Evolutionary conservation across 495 filamentous ascomycete species (phyloP).

Genomic region (Astrothelium macrocarpum): DNA sequence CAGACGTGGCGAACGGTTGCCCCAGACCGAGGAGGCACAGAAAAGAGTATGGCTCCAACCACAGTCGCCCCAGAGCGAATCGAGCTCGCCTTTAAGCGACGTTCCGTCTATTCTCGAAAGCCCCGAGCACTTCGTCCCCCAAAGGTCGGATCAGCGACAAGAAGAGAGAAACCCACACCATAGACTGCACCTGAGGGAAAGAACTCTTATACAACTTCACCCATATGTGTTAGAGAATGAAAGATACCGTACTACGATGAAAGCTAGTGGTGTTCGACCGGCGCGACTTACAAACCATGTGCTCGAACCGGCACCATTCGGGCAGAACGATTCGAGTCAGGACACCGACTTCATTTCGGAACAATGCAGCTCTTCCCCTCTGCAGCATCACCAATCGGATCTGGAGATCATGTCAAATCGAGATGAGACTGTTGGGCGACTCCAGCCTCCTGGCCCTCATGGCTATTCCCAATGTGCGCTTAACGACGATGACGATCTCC

Average conservation of each 20-base stretch:
- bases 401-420: neutral
- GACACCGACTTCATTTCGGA: constrained; percentile 1
- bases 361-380: constrained; percentile 10
- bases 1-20: neutral
- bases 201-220: constrained; percentile 32
- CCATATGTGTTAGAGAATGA: constrained; percentile 30
- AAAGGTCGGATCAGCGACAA: neutral
- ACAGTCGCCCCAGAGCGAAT: neutral
- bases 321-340: neutral
- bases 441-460: neutral
- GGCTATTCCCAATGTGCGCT: neutral
- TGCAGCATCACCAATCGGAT: neutral
- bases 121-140: neutral
- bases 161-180: neutral
- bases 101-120: neutral
- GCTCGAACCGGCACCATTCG: neutral
- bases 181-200: constrained; percentile 20
- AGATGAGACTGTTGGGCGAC: neutral
- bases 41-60: neutral
- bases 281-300: constrained; percentile 10
- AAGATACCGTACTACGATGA: constrained; percentile 24
- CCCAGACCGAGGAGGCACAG: neutral
- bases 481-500: constrained; percentile 20
- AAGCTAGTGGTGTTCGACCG: constrained; percentile 27
- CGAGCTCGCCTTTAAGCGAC: neutral